Evolutionary conservation across 495 filamentous ascomycete genomes (phyloP), one percentile per base, ranked within the genome.

Genomic region (Halenospora varia): DNA sequence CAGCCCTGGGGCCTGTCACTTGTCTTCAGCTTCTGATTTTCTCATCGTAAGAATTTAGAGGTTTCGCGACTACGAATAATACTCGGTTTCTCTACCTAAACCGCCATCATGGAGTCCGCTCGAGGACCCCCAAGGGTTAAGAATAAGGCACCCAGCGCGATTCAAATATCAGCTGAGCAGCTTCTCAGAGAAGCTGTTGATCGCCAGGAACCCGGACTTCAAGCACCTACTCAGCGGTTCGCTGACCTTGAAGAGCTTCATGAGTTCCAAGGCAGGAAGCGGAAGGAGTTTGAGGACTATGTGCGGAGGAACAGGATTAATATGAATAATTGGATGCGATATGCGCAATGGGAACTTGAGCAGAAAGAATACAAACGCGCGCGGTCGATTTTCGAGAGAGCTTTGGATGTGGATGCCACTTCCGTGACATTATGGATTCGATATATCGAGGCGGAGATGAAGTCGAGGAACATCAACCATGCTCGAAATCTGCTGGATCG

Each of bases 251-350:
- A 98, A 77, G 94, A 98, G 78, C 81, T 98, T 41, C 93, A 97
- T 76, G 94, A 97, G 71, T 96, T 89, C 74, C 94, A 97, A 66
- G 93, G 91, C 51, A 83, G 94, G 52, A 97, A 97, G 74, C 78
- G 94, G 62, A 95, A 91, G 71, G 94, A 97, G 66, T 98, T 96
- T 66, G 94, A 98, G 71, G 89, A 96, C 78, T 97, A 96, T 88
- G 90, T 97, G 49, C 87, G 90, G 56, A 89, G 95, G 51, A 97
- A 97, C 67, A 75, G 92, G 63, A 80, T 97, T 66, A 96, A 96
- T 62, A 92, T 97, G 81, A 94, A 94, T 72, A 97, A 98, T 70
- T 98, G 94, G 94, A 91, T 96, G 84, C 87, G 90, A 62, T 98
- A 98, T 78, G 94, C 94, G 39, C 84, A 88, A 57, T 98, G 91